These are phyloP conservation scores for Solanum paucissectum DNA, from an alignment of 257 asterid species.

Conservation along the genomic window DNA sequence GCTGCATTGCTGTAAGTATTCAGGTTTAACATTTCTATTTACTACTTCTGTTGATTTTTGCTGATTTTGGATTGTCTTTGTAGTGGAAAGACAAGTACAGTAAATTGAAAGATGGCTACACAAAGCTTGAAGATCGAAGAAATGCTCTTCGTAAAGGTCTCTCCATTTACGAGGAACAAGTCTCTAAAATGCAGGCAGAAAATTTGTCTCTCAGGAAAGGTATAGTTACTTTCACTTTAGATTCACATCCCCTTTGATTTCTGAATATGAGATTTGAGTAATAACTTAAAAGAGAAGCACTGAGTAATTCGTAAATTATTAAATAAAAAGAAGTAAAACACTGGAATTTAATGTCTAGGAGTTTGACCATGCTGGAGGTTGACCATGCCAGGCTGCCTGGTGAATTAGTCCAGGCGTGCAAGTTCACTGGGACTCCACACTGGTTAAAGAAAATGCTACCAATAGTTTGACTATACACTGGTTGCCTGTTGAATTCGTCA, in stretches of 20 bases:
- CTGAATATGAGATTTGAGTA: neutral
- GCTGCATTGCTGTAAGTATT: constrained; percentile 50
- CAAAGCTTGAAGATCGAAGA: constrained; percentile 31
- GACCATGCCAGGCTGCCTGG: neutral
- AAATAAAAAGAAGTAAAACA: neutral
- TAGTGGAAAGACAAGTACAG: neutral
- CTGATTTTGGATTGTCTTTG: neutral
- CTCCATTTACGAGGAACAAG: constrained; percentile 13
- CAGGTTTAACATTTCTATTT: neutral
- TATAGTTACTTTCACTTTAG: neutral
- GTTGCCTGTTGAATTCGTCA: neutral
- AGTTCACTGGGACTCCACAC: neutral
- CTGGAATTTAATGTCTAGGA: neutral
- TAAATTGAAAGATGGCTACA: constrained; percentile 37
- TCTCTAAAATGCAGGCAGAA: constrained; percentile 28
- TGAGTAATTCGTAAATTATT: neutral
- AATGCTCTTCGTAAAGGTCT: constrained; percentile 28
- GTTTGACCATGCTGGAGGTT: neutral
- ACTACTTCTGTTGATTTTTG: neutral
- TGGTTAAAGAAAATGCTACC: neutral
- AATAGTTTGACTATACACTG: neutral
- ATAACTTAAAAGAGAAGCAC: neutral
- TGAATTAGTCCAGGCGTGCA: neutral
- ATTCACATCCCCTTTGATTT: neutral
- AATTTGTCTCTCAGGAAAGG: constrained; percentile 48